These are phyloP conservation scores for Sporobolomyces pararoseus DNA, from an alignment of 768 basidiomycete genomes.

Conservation along the genomic window DNA sequence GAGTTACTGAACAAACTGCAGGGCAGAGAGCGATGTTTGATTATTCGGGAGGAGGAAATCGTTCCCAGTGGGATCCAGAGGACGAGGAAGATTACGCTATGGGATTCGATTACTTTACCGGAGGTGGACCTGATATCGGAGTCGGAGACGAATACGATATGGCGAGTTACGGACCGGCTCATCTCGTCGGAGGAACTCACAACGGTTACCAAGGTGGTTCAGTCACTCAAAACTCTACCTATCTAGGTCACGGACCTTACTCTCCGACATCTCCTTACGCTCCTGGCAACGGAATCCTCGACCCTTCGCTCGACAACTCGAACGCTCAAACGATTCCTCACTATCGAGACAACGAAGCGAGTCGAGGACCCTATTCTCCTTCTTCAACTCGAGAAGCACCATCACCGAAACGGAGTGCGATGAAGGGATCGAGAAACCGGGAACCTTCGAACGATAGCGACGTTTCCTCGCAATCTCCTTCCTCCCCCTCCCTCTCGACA, in stretches of 20 bases:
- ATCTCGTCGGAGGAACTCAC: conserved; percentile 36
- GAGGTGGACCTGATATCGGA: conserved; percentile 58
- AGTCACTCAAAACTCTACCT: neutral
- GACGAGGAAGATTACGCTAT: conserved; percentile 52
- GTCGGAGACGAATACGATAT: conserved; percentile 42
- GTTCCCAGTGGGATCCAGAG: conserved; percentile 48
- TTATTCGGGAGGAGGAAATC: conserved; percentile 43
- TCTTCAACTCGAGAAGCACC: neutral
- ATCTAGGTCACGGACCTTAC: conserved; percentile 28
- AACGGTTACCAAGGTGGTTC: conserved; percentile 34
- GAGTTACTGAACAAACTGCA: conserved; percentile 29
- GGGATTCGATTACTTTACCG: conserved; percentile 60
- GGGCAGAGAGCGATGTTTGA: conserved; percentile 43
- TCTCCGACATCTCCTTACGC: conserved; percentile 24
- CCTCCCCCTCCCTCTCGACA: conserved; percentile 9
- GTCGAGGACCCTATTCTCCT: conserved; percentile 32
- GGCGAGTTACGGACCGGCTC: conserved; percentile 39
- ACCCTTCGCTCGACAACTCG: neutral
- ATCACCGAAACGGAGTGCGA: conserved; percentile 19
- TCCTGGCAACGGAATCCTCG: conserved; percentile 15
- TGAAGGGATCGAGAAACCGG: conserved; percentile 33
- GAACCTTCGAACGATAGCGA: conserved; percentile 26
- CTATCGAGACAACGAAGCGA: conserved; percentile 23
- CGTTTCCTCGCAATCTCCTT: conserved; percentile 1
- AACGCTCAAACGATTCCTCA: conserved; percentile 23